Evolutionary conservation across 176 grass and related monocot species (phyloP).

Genomic region (Phyllostachys edulis): DNA sequence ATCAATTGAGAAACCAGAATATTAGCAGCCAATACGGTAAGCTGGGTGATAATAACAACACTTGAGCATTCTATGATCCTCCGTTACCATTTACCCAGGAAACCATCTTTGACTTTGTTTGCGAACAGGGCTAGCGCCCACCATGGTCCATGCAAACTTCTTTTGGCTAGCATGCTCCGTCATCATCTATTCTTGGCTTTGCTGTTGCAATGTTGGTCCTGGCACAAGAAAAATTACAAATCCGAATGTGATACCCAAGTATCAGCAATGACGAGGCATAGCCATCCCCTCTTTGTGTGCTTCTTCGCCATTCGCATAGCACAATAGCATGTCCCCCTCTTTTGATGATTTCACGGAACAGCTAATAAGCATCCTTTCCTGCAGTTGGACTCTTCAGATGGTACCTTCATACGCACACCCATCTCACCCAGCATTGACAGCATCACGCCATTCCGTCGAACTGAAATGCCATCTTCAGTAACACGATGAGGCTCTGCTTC

Average conservation of each 20-base stretch:
- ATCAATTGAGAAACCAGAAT: not conserved
- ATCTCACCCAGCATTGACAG: slow-evolving; percentile 37
- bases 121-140: not conserved
- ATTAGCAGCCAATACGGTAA: not conserved
- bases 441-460: slow-evolving; percentile 23
- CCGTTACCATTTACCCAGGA: not conserved
- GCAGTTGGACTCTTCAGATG: not conserved
- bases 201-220: not conserved
- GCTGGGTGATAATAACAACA: not conserved
- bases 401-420: slow-evolving; percentile 29
- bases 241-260: not conserved
- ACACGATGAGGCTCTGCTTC: not conserved
- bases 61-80: not conserved
- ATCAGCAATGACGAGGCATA: not conserved
- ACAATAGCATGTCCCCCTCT: not conserved
- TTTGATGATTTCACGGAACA: not conserved
- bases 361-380: not conserved
- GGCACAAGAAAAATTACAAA: not conserved
- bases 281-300: not conserved
- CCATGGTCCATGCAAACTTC: not conserved
- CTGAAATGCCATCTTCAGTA: not conserved
- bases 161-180: not conserved
- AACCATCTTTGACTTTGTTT: not conserved
- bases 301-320: not conserved
- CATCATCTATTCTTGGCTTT: not conserved